Evolutionary conservation across 1,139 yeast genomes (phyloP).

Genomic region (Saccharomyces pastorianus): DNA sequence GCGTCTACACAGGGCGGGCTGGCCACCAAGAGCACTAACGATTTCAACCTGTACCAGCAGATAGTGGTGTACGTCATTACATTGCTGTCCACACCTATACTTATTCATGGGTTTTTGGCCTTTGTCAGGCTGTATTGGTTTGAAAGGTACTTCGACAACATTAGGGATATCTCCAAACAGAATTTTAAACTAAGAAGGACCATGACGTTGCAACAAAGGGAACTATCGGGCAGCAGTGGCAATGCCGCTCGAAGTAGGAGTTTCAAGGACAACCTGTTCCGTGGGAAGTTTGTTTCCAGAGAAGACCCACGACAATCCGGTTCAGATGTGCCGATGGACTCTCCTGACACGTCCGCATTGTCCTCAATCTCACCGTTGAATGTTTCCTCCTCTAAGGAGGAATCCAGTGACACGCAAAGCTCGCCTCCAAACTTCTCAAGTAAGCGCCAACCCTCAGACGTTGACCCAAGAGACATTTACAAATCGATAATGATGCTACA

Average conservation of each 20-base stretch:
- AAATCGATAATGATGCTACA: slow-evolving; percentile 72
- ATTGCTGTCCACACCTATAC: slow-evolving; percentile 72
- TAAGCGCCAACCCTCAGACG: slow-evolving; percentile 36
- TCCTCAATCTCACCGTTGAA: slow-evolving; percentile 2
- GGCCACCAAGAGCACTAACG: slow-evolving; percentile 61
- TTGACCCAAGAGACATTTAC: slow-evolving; percentile 74
- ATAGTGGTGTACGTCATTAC: slow-evolving; percentile 51
- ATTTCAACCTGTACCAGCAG: slow-evolving; percentile 64
- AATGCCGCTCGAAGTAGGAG: slow-evolving; percentile 24
- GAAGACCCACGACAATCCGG: slow-evolving; percentile 11
- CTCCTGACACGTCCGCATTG: not conserved
- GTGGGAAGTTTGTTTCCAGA: slow-evolving; percentile 24
- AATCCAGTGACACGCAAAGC: not conserved
- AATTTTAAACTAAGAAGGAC: slow-evolving; percentile 72
- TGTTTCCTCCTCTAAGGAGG: not conserved
- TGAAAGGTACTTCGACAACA: slow-evolving; percentile 75
- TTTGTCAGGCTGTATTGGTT: slow-evolving; percentile 79
- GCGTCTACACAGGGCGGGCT: slow-evolving; percentile 86
- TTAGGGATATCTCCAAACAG: slow-evolving; percentile 60
- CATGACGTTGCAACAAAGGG: slow-evolving; percentile 41
- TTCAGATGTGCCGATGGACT: not conserved
- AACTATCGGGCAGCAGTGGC: slow-evolving; percentile 41
- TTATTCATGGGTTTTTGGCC: slow-evolving; percentile 71
- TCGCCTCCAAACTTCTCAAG: slow-evolving; percentile 8
- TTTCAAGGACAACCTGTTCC: slow-evolving; percentile 25